These are phyloP conservation scores for Chlamydomonas schloesseri DNA, from an alignment of 139 green algal genomes.

Conservation along the genomic window DNA sequence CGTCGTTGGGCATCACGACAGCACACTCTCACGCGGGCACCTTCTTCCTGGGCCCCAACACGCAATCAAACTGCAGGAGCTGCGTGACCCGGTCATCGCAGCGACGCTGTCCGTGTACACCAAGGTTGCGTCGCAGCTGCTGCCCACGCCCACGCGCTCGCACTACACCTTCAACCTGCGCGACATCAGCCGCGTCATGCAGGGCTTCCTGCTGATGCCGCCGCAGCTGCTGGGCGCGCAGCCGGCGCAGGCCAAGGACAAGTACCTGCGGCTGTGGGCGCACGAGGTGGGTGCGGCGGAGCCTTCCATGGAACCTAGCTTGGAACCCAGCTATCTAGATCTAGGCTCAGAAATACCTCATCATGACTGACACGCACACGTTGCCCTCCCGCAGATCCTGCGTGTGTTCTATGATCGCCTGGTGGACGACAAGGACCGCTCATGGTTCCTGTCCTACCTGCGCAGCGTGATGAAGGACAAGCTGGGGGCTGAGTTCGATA, in stretches of 20 bases:
- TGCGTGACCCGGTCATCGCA: conserved; percentile 52
- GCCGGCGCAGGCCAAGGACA: conserved; percentile 39
- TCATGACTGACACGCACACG: no score
- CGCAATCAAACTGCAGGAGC: conserved; percentile 46
- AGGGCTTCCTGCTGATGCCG: conserved; percentile 76
- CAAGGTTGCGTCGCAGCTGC: conserved; percentile 61
- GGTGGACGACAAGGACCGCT: conserved; percentile 72
- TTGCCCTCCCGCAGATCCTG: conserved; percentile 56
- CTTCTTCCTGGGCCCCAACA: no score
- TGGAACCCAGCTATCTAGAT: no score
- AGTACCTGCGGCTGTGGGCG: conserved; percentile 76
- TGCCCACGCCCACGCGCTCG: conserved; percentile 82
- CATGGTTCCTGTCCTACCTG: conserved; percentile 67
- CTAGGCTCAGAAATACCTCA: no score
- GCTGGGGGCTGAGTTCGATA: conserved; percentile 52
- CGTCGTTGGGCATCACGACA: no score
- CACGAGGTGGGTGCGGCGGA: conserved; percentile 65
- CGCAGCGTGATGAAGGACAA: conserved; percentile 48
- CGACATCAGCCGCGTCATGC: conserved; percentile 85
- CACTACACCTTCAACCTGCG: conserved; percentile 94
- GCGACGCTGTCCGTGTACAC: conserved; percentile 69
- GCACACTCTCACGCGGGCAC: no score
- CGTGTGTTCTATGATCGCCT: conserved; percentile 85
- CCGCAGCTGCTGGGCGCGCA: conserved; percentile 36
- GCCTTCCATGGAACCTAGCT: no score